Conservation (phyloP, 2,329 filamentous ascomycete species). For the Tolypocladium ovalisporum region DNA sequence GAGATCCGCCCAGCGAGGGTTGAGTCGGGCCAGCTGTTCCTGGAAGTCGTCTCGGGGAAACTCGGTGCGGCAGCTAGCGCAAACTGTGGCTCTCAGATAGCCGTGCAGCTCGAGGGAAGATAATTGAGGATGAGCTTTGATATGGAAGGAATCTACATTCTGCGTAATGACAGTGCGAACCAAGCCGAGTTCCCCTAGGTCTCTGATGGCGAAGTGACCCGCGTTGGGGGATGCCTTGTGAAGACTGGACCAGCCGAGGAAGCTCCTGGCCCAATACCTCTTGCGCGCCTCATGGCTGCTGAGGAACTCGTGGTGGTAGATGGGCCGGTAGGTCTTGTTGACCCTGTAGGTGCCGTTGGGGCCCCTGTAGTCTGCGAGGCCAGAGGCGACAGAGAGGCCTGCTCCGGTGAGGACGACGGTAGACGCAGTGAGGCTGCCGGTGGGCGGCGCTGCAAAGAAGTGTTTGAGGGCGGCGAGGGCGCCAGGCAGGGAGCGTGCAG, state of each 20-base stretch:
- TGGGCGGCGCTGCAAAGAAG: slow-evolving; percentile 59
- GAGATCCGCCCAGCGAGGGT: slow-evolving; percentile 77
- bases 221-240: slow-evolving; percentile 69
- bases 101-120: slow-evolving; percentile 83
- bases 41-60: slow-evolving; percentile 68
- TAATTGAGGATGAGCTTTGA: slow-evolving; percentile 59
- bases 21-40: slow-evolving; percentile 60
- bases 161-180: slow-evolving; percentile 78
- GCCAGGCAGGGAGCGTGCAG: slow-evolving; percentile 57
- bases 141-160: slow-evolving; percentile 94
- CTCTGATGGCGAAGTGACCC: slow-evolving; percentile 65
- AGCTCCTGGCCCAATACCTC: slow-evolving; percentile 91
- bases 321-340: slow-evolving; percentile 82
- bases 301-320: slow-evolving; percentile 87
- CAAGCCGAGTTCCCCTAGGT: slow-evolving; percentile 61
- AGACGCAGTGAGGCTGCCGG: slow-evolving; percentile 32
- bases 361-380: slow-evolving; percentile 86
- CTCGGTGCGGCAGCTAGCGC: slow-evolving; percentile 65
- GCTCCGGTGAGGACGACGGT: slow-evolving; percentile 61
- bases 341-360: slow-evolving; percentile 83
- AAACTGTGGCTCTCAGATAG: slow-evolving; percentile 72
- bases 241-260: slow-evolving; percentile 81
- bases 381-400: slow-evolving; percentile 86
- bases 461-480: slow-evolving; percentile 66
- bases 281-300: slow-evolving; percentile 74